Evolutionary conservation across 2,329 filamentous ascomycete species (phyloP).

Genomic region (Talaromyces sp.): DNA sequence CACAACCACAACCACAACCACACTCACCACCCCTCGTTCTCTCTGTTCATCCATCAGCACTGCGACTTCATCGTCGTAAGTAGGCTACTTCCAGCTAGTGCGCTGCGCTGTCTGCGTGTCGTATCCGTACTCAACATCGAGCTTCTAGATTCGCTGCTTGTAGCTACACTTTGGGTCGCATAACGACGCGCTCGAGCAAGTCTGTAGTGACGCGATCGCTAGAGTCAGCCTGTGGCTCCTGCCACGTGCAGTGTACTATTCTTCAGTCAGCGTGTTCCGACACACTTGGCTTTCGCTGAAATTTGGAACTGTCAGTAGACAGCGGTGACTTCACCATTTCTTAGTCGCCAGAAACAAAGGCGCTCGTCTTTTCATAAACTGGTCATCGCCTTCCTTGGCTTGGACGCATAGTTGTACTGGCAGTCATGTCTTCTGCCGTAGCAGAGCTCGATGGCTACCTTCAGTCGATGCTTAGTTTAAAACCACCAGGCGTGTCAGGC

Average conservation of each 20-base stretch:
- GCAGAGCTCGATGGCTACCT: constrained; percentile 85
- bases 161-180: constrained; percentile 8
- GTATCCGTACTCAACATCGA: background rate
- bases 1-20: background rate
- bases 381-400: background rate
- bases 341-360: background rate
- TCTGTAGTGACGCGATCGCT: constrained; percentile 20
- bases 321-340: background rate
- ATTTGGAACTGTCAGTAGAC: background rate
- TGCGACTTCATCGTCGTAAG: background rate
- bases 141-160: constrained; percentile 5
- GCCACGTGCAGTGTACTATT: constrained; percentile 11
- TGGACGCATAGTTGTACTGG: constrained; percentile 12
- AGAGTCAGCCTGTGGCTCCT: constrained; percentile 18
- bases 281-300: constrained; percentile 10
- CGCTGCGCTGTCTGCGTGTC: background rate
- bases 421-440: constrained; percentile 72
- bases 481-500: constrained; percentile 89
- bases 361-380: background rate
- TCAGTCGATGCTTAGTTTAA: constrained; percentile 84
- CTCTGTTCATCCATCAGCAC: background rate
- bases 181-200: background rate
- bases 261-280: background rate
- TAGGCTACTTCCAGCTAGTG: background rate
- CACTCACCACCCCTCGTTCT: background rate